Evolutionary conservation across 768 basidiomycete genomes (phyloP).

Genomic region (Tubosaeta sp.): DNA sequence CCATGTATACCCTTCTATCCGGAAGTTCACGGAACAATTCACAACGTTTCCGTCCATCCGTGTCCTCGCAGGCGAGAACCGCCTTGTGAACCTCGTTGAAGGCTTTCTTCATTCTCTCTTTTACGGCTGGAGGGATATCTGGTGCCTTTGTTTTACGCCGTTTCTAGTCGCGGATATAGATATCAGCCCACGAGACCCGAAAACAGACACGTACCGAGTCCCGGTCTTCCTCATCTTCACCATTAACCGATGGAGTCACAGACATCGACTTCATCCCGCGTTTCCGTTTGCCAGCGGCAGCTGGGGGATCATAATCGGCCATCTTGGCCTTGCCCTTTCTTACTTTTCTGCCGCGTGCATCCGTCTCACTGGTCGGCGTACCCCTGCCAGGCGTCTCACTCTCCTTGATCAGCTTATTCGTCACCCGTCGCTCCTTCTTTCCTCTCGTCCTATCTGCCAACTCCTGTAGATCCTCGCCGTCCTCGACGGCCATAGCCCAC

Average conservation of each 20-base stretch:
- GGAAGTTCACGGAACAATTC: constrained; percentile 89
- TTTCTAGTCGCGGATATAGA: constrained; percentile 49
- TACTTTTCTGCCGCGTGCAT: constrained; percentile 49
- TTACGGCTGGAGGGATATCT: constrained; percentile 54
- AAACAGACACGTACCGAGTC: constrained; percentile 47
- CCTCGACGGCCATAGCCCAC: constrained; percentile 83
- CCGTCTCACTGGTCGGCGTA: constrained; percentile 62
- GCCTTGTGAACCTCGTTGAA: constrained; percentile 75
- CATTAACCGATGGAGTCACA: constrained; percentile 67
- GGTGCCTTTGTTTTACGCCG: constrained; percentile 72
- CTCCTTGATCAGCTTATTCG: constrained; percentile 56
- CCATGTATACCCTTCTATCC: constrained; percentile 55
- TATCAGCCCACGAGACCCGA: not conserved
- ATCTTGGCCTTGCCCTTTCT: constrained; percentile 60
- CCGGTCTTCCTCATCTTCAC: constrained; percentile 78
- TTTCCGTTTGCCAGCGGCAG: constrained; percentile 62
- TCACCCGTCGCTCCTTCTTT: constrained; percentile 58
- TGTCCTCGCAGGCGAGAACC: constrained; percentile 67
- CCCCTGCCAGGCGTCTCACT: constrained; percentile 57
- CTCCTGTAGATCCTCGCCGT: constrained; percentile 77
- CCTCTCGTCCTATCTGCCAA: constrained; percentile 61
- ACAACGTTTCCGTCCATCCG: constrained; percentile 73
- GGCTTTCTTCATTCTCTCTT: constrained; percentile 80
- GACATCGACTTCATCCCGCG: constrained; percentile 69
- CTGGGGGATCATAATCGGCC: constrained; percentile 46